A percentile compares a stretch with the other conserved stretches of the same genome.
Evolutionary conservation across 768 basidiomycete species (phyloP).

Genomic region (Daedaleopsis sinensis): DNA sequence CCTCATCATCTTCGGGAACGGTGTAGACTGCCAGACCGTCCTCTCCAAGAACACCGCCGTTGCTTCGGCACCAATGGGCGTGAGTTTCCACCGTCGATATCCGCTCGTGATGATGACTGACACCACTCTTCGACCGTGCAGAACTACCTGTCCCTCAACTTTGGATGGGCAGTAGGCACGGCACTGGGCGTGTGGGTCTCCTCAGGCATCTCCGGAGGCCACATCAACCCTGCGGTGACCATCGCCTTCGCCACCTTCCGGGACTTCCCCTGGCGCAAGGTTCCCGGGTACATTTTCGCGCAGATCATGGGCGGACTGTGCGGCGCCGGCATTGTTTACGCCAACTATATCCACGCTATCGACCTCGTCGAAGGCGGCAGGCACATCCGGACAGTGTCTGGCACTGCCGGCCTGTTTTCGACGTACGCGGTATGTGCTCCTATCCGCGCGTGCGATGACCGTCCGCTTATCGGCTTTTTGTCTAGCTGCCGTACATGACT

Average conservation of each 20-base stretch:
- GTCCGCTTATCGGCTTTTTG: neutral
- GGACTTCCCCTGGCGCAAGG: conserved; percentile 80
- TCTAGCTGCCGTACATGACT: conserved; percentile 45
- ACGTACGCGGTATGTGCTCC: conserved; percentile 57
- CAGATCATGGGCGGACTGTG: conserved; percentile 64
- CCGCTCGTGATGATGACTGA: neutral
- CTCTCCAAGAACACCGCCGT: conserved; percentile 51
- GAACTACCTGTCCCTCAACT: conserved; percentile 51
- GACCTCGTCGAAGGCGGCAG: conserved; percentile 61
- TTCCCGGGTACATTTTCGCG: conserved; percentile 66
- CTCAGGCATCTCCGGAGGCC: conserved; percentile 71
- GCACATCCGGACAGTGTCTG: conserved; percentile 54
- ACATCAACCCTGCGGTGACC: conserved; percentile 58
- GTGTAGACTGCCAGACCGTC: conserved; percentile 58
- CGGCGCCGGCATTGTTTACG: conserved; percentile 62
- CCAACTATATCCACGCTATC: conserved; percentile 69
- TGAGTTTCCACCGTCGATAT: conserved; percentile 29
- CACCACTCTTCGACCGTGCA: conserved; percentile 23
- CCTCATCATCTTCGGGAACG: conserved; percentile 61
- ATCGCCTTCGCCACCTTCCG: conserved; percentile 69
- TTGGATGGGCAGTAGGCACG: conserved; percentile 62
- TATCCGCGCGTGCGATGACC: conserved; percentile 2
- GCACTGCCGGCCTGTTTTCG: conserved; percentile 60
- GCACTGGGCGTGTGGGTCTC: conserved; percentile 72
- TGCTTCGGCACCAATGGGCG: conserved; percentile 54